phyloP scores from a whole-genome alignment of 371 early-diverging fungal genomes.

The Fennellomyces sp. region DNA sequence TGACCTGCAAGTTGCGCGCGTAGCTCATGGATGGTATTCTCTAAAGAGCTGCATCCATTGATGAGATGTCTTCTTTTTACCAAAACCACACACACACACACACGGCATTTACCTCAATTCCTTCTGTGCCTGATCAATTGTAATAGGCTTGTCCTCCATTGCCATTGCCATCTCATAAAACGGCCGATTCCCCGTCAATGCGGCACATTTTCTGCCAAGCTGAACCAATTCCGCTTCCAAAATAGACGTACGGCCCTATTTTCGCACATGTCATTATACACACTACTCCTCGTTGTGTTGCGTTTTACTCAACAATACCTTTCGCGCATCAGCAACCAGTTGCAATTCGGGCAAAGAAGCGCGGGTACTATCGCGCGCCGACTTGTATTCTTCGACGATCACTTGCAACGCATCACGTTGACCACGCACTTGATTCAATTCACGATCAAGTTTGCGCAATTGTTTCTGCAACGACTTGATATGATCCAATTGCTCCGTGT shows the following conservation, averaged over 20 bases:
- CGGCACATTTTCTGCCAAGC: conserved; percentile 15
- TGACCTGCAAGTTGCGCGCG: not conserved
- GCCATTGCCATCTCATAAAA: conserved; percentile 14
- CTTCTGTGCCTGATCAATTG: not conserved
- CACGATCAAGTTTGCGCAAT: conserved; percentile 71
- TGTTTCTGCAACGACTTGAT: conserved; percentile 60
- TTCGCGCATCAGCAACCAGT: conserved; percentile 51
- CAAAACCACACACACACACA: no score
- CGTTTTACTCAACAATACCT: conserved; percentile 12
- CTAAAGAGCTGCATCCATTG: not conserved
- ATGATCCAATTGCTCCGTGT: conserved; percentile 25
- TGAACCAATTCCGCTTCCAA: conserved; percentile 19
- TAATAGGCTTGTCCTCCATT: not conserved
- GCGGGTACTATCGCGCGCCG: conserved; percentile 64
- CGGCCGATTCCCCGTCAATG: conserved; percentile 10
- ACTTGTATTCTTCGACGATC: conserved; percentile 67
- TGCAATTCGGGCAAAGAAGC: conserved; percentile 16
- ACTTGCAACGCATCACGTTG: conserved; percentile 81
- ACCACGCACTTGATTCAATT: conserved; percentile 76
- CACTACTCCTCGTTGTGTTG: not conserved
- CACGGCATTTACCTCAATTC: conserved; percentile 8
- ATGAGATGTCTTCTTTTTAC: no score
- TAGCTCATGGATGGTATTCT: not conserved
- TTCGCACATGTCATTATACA: not conserved
- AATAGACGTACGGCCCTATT: conserved; percentile 16